Base-by-base conservation (phyloP, 768 basidiomycete species). In the Lactarius psammicola region DNA sequence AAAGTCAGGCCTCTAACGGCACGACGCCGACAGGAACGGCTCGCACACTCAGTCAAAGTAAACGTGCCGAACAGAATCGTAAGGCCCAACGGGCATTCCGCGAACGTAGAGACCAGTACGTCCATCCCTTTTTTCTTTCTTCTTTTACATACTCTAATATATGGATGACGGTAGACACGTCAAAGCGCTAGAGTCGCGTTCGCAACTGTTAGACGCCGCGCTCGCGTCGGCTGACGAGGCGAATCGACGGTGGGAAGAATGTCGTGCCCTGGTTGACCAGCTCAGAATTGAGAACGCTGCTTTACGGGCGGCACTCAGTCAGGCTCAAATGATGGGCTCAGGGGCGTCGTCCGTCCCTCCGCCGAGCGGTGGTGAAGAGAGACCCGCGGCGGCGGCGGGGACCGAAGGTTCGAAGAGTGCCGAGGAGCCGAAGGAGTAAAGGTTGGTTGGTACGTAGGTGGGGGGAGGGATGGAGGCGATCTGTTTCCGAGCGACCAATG, bases 61-160 rank as follows among this genome's bases (percentile, higher is more conserved):
- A 94, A 74, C 85, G 94, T 11, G 94, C 94, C 51, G 94, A 95
- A 72, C 94, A 97, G 79, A 97, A 97, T 75, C 83, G 94, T 71
- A 95, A 94, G 76, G 94, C 94, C 0, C 94, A 97, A 77, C 83
- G 94, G 49, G 94, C 93, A 1, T 97, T 95, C 76, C 80, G 94
- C 66, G 91, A 95, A 74, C 85, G 94, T 34, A 80, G 94, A 72
- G 94, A 97, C 78, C 88, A 90, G 92, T 94, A 58, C 76, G 89
- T n/a, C n/a, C n/a, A n/a, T n/a, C n/a, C n/a, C n/a, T 6, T 3
- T 4, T 1, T 20, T 23, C 6, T 33, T 38, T 23, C 57, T 26
- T 23, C 18, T 20, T 40, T 44, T 1, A 23, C n/a, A n/a, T 6
- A 51, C 17, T 26, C 23, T 51, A 51, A 51, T 26, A 51, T 51